A percentile compares a stretch with the other conserved stretches of the same genome.
Evolutionary conservation across 75 land plant species (phyloP).

Genomic region (Cunninghamia lanceolata): DNA sequence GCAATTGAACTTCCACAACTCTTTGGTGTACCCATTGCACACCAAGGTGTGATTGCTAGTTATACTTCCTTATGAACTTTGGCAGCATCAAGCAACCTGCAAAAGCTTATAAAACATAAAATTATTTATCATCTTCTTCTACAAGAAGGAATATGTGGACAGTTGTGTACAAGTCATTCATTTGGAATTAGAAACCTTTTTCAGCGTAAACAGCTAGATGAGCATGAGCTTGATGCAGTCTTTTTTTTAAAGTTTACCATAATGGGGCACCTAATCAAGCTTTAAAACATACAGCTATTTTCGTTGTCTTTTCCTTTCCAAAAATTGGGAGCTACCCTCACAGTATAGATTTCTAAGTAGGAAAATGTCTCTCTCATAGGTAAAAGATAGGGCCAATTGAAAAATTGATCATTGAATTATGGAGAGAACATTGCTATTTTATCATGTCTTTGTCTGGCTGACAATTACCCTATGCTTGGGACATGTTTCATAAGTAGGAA

Average conservation of each 20-base stretch:
- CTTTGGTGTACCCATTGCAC: too few relatives aligned
- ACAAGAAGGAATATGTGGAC: background rate
- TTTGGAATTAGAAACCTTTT: background rate
- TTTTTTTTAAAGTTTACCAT: background rate
- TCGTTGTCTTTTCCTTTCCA: background rate
- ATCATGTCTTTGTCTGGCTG: background rate
- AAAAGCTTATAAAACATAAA: too few relatives aligned
- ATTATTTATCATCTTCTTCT: too few relatives aligned
- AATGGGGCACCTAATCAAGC: background rate
- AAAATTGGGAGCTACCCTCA: background rate
- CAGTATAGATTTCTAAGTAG: background rate
- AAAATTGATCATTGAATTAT: background rate
- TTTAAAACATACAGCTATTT: background rate
- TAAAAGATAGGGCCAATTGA: background rate
- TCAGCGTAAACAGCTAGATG: background rate
- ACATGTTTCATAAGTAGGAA: background rate
- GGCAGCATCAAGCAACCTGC: too few relatives aligned
- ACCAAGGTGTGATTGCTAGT: too few relatives aligned
- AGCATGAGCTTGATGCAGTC: background rate
- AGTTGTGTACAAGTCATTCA: background rate
- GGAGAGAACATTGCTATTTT: background rate
- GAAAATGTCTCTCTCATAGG: background rate
- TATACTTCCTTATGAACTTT: too few relatives aligned
- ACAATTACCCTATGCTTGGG: background rate
- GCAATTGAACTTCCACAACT: too few relatives aligned